phyloP scores from a whole-genome alignment of 192 early-diverging fungal genomes.

The Coemansia sp. region DNA sequence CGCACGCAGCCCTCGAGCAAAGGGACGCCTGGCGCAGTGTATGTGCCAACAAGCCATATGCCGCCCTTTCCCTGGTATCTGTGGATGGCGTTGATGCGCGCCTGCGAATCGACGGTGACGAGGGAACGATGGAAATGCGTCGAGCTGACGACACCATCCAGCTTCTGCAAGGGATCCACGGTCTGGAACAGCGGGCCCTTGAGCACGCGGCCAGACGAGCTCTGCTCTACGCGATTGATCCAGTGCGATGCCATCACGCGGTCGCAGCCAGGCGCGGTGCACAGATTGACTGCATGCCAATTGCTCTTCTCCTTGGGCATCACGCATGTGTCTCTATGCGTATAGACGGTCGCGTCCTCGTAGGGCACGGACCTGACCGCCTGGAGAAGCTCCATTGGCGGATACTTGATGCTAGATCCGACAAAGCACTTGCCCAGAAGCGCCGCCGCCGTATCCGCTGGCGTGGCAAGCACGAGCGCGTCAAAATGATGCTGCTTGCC shows the following conservation, averaged over 20 bases:
- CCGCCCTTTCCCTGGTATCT: slow-evolving; percentile 26
- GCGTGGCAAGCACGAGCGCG: slow-evolving; percentile 37
- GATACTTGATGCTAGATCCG: slow-evolving; percentile 1
- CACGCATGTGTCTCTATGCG: slow-evolving; percentile 43
- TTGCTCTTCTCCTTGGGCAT: slow-evolving; percentile 34
- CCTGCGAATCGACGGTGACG: slow-evolving; percentile 56
- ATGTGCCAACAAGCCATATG: slow-evolving; percentile 61
- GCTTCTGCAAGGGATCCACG: slow-evolving; percentile 55
- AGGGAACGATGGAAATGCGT: slow-evolving; percentile 59
- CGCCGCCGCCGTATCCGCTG: slow-evolving; percentile 28
- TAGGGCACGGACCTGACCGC: slow-evolving; percentile 44
- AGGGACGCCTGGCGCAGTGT: slow-evolving; percentile 60
- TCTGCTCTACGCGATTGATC: slow-evolving; percentile 57
- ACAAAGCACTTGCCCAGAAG: slow-evolving; percentile 7
- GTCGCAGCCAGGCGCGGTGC: slow-evolving; percentile 4
- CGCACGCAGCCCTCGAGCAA: slow-evolving; percentile 63
- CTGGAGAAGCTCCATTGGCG: slow-evolving; percentile 19
- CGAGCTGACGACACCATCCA: slow-evolving; percentile 41
- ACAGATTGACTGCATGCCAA: slow-evolving; percentile 55
- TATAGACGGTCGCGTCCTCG: slow-evolving; percentile 36
- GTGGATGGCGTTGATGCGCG: slow-evolving; percentile 51
- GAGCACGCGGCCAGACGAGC: slow-evolving; percentile 21
- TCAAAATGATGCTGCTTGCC: slow-evolving; percentile 26
- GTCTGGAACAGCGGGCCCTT: slow-evolving; percentile 56
- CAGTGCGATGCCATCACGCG: slow-evolving; percentile 40